A percentile compares a stretch with the other conserved stretches of the same genome.
phyloP scores from a whole-genome alignment of 164 flowering plant genomes.

The Nelumbo lutea region DNA sequence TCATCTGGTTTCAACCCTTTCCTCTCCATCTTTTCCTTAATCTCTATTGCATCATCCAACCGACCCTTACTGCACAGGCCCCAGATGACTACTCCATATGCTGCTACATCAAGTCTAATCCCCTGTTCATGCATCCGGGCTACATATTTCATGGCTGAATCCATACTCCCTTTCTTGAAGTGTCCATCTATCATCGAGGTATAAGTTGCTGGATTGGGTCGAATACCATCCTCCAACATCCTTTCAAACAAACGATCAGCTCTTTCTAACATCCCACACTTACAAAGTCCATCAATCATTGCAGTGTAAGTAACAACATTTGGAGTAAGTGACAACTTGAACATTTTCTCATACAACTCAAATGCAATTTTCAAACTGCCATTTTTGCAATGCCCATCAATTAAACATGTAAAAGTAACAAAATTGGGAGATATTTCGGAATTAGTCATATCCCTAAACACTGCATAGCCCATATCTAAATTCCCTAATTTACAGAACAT shows the following conservation, averaged over 20 bases:
- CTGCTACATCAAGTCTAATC: constrained; percentile 26
- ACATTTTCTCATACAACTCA: constrained; percentile 27
- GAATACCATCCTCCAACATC: constrained; percentile 26
- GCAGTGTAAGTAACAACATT: constrained; percentile 31
- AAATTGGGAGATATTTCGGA: constrained; percentile 29
- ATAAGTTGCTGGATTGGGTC: constrained; percentile 27
- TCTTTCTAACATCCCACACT: constrained; percentile 24
- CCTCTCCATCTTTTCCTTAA: constrained; percentile 22
- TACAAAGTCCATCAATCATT: constrained; percentile 33
- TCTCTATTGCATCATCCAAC: constrained; percentile 22
- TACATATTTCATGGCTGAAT: constrained; percentile 23
- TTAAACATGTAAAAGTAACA: constrained; percentile 33
- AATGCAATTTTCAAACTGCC: constrained; percentile 34
- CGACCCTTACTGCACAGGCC: constrained; percentile 29
- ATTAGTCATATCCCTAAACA: constrained; percentile 20
- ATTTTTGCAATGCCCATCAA: constrained; percentile 36
- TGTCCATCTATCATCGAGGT: constrained; percentile 36
- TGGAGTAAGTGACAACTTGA: constrained; percentile 8
- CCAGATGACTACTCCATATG: constrained; percentile 34
- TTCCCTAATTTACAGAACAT: constrained; percentile 28
- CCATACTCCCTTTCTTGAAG: constrained; percentile 28
- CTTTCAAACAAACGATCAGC: constrained; percentile 23
- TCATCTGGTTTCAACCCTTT: constrained; percentile 29
- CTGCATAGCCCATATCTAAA: constrained; percentile 20
- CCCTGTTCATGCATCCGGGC: constrained; percentile 19